A percentile compares a stretch with the other conserved stretches of the same genome.
phyloP scores from a whole-genome alignment of 306 rosid species.

The Rosa lucieae region DNA sequence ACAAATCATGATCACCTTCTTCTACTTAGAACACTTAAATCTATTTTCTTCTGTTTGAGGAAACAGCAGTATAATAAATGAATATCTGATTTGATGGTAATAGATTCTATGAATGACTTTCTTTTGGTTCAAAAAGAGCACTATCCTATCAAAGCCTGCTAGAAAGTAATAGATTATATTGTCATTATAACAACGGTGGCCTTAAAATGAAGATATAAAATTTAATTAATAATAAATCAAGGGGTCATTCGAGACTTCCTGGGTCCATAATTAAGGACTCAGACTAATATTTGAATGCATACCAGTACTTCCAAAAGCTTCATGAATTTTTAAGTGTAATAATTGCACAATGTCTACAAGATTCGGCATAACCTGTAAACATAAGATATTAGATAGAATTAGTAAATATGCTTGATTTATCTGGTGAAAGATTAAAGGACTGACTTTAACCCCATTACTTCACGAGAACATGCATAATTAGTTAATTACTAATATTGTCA shows the following conservation, averaged over 20 bases:
- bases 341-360: slow-evolving; percentile 70
- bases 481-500: not conserved
- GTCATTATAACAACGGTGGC: not conserved
- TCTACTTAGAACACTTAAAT: not conserved
- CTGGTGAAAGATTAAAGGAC: not conserved
- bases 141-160: not conserved
- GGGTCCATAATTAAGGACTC: not conserved
- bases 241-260: not conserved
- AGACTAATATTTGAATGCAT: slow-evolving; percentile 24
- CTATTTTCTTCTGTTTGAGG: not conserved
- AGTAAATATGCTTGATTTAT: not conserved
- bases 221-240: too few species aligned
- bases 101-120: not conserved
- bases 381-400: slow-evolving; percentile 25
- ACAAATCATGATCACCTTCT: not conserved
- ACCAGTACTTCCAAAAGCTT: slow-evolving; percentile 85
- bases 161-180: not conserved
- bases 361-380: slow-evolving; percentile 70
- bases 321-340: slow-evolving; percentile 71
- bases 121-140: not conserved
- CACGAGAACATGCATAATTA: not conserved
- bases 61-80: not conserved
- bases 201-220: not conserved
- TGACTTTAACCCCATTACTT: not conserved
- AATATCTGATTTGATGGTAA: not conserved